Conservation (phyloP, 2,329 filamentous ascomycete species). For the Tolypocladium inflatum region DNA sequence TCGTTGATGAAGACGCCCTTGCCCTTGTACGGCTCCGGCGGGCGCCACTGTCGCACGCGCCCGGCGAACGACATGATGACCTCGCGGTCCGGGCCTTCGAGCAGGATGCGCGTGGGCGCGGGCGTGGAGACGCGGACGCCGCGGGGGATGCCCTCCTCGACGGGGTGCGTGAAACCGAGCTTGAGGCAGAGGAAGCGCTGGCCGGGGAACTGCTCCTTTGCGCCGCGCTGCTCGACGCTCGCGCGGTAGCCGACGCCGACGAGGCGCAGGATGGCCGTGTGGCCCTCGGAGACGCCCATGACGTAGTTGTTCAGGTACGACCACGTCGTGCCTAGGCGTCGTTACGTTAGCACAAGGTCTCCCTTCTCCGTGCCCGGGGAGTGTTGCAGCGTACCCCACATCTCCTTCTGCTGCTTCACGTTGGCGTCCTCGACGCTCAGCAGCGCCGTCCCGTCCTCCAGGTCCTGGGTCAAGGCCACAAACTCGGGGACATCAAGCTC, state of each 20-base stretch:
- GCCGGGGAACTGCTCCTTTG: constrained; percentile 65
- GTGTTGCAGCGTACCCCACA: constrained; percentile 67
- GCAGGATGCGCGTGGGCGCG: constrained; percentile 79
- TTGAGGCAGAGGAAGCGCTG: constrained; percentile 90
- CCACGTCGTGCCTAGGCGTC: constrained; percentile 66
- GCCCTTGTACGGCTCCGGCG: constrained; percentile 95
- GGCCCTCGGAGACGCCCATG: constrained; percentile 89
- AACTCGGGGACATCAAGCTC: constrained; percentile 72
- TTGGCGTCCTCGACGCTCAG: constrained; percentile 62
- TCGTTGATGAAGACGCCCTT: constrained; percentile 98
- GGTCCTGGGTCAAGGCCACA: constrained; percentile 61
- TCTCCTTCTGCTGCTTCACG: constrained; percentile 70
- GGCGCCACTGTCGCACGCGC: constrained; percentile 76
- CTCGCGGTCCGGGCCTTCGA: constrained; percentile 83
- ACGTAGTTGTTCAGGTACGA: constrained; percentile 86
- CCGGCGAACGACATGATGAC: constrained; percentile 87
- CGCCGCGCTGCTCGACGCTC: constrained; percentile 67
- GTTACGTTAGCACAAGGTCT: not conserved
- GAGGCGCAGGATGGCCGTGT: constrained; percentile 83
- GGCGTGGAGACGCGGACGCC: constrained; percentile 83
- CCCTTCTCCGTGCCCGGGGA: not conserved
- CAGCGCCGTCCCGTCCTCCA: constrained; percentile 49
- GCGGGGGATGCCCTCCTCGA: constrained; percentile 75
- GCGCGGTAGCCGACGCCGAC: constrained; percentile 96
- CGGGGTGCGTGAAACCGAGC: constrained; percentile 92